Percentiles rank a stretch among this genome's conserved stretches.
phyloP scores from a whole-genome alignment of 2,329 filamentous ascomycete genomes.

The Moelleriella libera region DNA sequence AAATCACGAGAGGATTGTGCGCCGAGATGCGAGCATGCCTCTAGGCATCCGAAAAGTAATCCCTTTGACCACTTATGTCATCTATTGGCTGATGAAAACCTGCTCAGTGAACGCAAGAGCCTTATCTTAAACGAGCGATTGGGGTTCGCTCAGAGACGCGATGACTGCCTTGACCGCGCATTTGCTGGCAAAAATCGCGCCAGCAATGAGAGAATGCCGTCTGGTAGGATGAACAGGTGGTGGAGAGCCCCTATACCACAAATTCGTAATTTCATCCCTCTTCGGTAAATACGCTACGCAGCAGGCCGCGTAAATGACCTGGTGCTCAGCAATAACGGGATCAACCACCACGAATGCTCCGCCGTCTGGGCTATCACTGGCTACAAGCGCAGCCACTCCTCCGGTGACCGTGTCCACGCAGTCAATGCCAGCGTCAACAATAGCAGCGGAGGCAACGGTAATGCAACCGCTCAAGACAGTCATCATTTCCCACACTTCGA shows the following conservation, averaged over 20 bases:
- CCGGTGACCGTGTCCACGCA: constrained; percentile 84
- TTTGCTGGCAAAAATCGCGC: constrained; percentile 26
- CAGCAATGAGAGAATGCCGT: constrained; percentile 20
- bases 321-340: constrained; percentile 69
- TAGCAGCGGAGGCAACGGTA: constrained; percentile 81
- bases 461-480: constrained; percentile 84
- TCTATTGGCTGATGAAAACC: too few relatives aligned
- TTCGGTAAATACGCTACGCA: constrained; percentile 80
- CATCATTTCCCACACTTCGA: constrained; percentile 76
- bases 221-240: constrained; percentile 22
- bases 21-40: too few relatives aligned
- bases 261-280: constrained; percentile 81
- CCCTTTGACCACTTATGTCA: too few relatives aligned
- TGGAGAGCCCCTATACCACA: constrained; percentile 75
- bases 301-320: constrained; percentile 65
- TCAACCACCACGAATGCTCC: constrained; percentile 52
- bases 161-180: constrained; percentile 17
- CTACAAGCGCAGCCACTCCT: constrained; percentile 72
- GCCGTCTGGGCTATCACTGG: constrained; percentile 15
- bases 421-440: constrained; percentile 91
- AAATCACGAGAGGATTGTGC: too few relatives aligned
- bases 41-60: too few relatives aligned
- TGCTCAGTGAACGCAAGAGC: too few relatives aligned
- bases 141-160: constrained; percentile 19
- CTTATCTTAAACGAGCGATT: background rate